Evolutionary conservation across 2,329 filamentous ascomycete genomes (phyloP), one percentile per base, ranked within the genome.

Genomic region (Knoxdaviesia capensis): DNA sequence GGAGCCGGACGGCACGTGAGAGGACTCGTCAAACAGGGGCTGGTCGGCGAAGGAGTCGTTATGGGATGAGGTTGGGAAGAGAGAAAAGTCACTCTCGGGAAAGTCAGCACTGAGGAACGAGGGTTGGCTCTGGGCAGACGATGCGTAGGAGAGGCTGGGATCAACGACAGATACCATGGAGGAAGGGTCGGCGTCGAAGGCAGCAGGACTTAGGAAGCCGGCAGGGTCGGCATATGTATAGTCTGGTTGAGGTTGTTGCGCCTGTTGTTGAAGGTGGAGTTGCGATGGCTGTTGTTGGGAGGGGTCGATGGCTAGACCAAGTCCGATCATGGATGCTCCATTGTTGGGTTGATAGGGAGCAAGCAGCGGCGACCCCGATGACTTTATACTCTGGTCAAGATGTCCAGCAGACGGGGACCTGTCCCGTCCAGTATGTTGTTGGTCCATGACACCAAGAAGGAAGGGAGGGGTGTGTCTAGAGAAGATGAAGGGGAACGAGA

Each of bases 41-140:
- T 72, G 59, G 51, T 72, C 72, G 52, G 77, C 74, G 52, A 74
- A 71, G 47, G 74, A 68, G 47, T 65, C 62, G 40, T 59, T 61
- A 44, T 65, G 61, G 49, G 66, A 62, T 40, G 65, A 59, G 6
- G 65, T 55, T 4, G 75, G 69, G 52, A 80, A 84, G 50, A 81
- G 65, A 40, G 73, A 71, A 54, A 78, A 79, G 58, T 81, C 74
- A 46, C 60, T 60, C 51, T 64, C 60, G 53, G 73, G 69, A 47
- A 65, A 68, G 11, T 45, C 39, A 29, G 40, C 34, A 36, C 36
- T 36, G 34, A 29, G 39, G 31, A 67, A 55, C 36, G 64, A 60
- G 36, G 58, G 48, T 46, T 66, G 64, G 36, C 58, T 50, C 47
- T 65, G 62, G 34, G 56, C 49, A 45, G 58, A 31, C 41, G 43